phyloP scores from a whole-genome alignment of 176 grass and related monocot genomes.

The Urochloa ruziziensis region DNA sequence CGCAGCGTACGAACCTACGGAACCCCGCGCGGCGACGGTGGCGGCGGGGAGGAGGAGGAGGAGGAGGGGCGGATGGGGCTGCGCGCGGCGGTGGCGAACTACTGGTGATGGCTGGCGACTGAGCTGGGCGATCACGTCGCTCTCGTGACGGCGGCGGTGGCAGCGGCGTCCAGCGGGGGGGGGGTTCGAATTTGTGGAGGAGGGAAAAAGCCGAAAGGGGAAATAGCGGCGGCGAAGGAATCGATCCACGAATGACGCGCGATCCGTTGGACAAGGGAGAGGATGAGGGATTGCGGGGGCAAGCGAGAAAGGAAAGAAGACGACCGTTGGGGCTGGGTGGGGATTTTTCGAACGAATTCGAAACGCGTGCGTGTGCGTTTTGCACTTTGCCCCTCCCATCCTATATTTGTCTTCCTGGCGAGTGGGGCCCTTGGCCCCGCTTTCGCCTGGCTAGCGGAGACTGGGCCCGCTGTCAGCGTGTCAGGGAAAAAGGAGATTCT shows the following conservation, averaged over 20 bases:
- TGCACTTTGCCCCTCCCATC: neutral
- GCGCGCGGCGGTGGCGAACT: no score
- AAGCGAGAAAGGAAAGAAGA: neutral
- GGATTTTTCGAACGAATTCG: conserved; percentile 9
- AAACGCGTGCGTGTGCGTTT: conserved; percentile 12
- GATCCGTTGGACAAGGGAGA: neutral
- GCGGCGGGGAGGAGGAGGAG: neutral
- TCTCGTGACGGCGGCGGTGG: neutral
- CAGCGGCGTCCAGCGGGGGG: fast-evolving
- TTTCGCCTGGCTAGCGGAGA: neutral
- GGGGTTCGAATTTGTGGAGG: neutral
- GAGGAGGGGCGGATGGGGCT: neutral
- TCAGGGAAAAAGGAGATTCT: neutral
- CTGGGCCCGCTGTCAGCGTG: neutral
- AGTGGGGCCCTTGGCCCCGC: neutral
- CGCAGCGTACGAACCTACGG: neutral
- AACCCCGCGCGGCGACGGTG: neutral
- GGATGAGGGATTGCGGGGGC: no score
- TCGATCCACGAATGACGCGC: neutral
- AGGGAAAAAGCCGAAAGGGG: neutral
- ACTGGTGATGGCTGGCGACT: neutral
- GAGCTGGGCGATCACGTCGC: neutral
- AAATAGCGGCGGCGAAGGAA: neutral
- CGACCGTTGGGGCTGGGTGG: neutral
- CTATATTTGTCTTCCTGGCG: no score